Conservation (phyloP, 371 early-diverging fungal genomes). For the Mortierella sp. region DNA sequence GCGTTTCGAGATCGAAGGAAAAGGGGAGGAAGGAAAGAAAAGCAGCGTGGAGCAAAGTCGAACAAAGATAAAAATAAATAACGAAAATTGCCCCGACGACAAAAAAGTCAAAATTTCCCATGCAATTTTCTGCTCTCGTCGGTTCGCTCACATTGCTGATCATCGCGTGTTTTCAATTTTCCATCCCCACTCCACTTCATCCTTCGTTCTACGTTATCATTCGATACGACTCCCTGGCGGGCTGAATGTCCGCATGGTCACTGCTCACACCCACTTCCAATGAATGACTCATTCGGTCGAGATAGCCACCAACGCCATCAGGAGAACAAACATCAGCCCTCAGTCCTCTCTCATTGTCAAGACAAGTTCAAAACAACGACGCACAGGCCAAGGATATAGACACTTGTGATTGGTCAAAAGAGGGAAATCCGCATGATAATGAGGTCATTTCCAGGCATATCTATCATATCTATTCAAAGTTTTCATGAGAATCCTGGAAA, state of each 20-base stretch:
- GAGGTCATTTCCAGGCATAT: conserved; percentile 3
- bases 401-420: not conserved
- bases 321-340: too few species aligned
- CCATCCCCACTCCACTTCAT: not conserved
- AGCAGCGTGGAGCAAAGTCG: not conserved
- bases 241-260: too few species aligned
- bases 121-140: not conserved
- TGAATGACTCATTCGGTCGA: too few species aligned
- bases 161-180: too few species aligned
- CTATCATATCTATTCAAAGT: too few species aligned
- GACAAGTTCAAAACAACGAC: conserved; percentile 2
- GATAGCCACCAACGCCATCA: too few species aligned
- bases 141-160: not conserved
- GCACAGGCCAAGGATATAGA: not conserved
- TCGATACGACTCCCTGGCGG: too few species aligned
- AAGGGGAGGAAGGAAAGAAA: not conserved
- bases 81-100: not conserved
- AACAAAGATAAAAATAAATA: not conserved
- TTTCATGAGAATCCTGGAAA: not conserved
- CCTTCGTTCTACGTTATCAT: not conserved
- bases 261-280: too few species aligned
- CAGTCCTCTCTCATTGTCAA: too few species aligned
- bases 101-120: conserved; percentile 11
- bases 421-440: not conserved
- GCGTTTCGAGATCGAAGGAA: conserved; percentile 2